A percentile compares a stretch with the other conserved stretches of the same genome.
Evolutionary conservation across 441 rosid genomes (phyloP).

Genomic region (Euphorbia celastroides): DNA sequence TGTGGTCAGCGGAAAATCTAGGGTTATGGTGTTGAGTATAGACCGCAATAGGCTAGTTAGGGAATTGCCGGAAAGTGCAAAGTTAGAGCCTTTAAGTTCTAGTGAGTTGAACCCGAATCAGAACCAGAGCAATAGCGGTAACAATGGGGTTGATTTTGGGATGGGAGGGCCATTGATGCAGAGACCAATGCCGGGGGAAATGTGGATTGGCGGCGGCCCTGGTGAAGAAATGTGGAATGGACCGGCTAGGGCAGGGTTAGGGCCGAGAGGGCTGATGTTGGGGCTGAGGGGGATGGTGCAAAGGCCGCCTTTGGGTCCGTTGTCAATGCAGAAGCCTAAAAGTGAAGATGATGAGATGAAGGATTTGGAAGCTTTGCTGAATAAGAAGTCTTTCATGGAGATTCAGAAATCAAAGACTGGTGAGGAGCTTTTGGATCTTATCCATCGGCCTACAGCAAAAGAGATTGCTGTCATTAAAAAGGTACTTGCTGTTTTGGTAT

Average conservation of each 20-base stretch:
- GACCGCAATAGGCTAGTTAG: conserved; percentile 63
- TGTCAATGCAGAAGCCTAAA: conserved; percentile 38
- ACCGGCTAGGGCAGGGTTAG: conserved; percentile 36
- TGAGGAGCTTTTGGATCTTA: conserved; percentile 85
- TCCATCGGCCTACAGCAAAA: conserved; percentile 87
- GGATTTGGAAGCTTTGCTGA: conserved; percentile 83
- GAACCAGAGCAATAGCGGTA: conserved; percentile 6
- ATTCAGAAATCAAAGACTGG: conserved; percentile 86
- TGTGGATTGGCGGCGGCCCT: conserved; percentile 65
- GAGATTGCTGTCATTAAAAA: conserved; percentile 91
- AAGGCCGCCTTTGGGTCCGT: conserved; percentile 33
- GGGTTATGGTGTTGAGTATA: conserved; percentile 78
- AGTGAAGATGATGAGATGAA: conserved; percentile 85
- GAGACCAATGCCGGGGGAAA: conserved; percentile 36
- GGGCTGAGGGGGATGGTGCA: conserved; percentile 44
- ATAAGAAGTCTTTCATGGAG: conserved; percentile 84
- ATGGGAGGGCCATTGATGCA: conserved; percentile 38
- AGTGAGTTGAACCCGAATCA: conserved; percentile 24
- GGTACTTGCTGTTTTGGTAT: conserved; percentile 33
- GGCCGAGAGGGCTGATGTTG: conserved; percentile 38
- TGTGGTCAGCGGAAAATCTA: conserved; percentile 73
- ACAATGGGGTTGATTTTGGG: conserved; percentile 19
- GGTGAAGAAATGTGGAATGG: conserved; percentile 30
- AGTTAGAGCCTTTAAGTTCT: conserved; percentile 25
- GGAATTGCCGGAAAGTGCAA: conserved; percentile 68